phyloP scores from a whole-genome alignment of 306 rosid species.

The Vigna trinervia region DNA sequence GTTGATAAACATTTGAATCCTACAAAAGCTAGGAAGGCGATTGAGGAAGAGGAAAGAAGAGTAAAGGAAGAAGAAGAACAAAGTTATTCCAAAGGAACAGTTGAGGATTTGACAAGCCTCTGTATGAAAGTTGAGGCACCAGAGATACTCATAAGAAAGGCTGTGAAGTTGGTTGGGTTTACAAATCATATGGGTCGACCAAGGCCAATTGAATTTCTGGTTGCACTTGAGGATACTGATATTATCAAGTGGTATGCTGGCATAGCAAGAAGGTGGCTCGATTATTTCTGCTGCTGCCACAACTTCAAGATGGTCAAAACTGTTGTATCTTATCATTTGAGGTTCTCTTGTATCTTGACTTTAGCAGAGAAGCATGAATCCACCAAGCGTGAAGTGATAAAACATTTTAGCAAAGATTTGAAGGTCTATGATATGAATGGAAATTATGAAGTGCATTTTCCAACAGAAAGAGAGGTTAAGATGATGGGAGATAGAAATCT shows the following conservation, averaged over 20 bases:
- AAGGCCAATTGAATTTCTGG: constrained; percentile 60
- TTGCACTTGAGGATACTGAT: constrained; percentile 80
- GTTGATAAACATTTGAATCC: constrained; percentile 79
- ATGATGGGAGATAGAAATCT: constrained; percentile 91
- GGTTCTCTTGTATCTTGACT: constrained; percentile 91
- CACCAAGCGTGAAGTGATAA: constrained; percentile 76
- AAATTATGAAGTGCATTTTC: constrained; percentile 74
- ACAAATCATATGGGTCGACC: too few species aligned
- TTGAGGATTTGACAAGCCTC: constrained; percentile 83
- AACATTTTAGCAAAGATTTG: constrained; percentile 85
- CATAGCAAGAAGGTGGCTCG: constrained; percentile 87
- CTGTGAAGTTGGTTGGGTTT: too few species aligned
- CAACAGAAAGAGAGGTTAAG: constrained; percentile 85
- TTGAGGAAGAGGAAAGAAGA: constrained; percentile 72
- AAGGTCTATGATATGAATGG: constrained; percentile 70
- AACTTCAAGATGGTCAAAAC: constrained; percentile 87
- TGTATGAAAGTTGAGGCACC: constrained; percentile 90
- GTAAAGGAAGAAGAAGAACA: constrained; percentile 68
- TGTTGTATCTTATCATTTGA: constrained; percentile 79
- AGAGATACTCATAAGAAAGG: too few species aligned
- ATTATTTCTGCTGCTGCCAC: constrained; percentile 85
- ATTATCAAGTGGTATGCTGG: constrained; percentile 92
- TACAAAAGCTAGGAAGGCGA: constrained; percentile 58
- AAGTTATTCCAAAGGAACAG: constrained; percentile 67
- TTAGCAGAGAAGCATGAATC: constrained; percentile 92